Evolutionary conservation across 2,329 filamentous ascomycete species (phyloP).

Genomic region (Thielaviopsis punctulata): DNA sequence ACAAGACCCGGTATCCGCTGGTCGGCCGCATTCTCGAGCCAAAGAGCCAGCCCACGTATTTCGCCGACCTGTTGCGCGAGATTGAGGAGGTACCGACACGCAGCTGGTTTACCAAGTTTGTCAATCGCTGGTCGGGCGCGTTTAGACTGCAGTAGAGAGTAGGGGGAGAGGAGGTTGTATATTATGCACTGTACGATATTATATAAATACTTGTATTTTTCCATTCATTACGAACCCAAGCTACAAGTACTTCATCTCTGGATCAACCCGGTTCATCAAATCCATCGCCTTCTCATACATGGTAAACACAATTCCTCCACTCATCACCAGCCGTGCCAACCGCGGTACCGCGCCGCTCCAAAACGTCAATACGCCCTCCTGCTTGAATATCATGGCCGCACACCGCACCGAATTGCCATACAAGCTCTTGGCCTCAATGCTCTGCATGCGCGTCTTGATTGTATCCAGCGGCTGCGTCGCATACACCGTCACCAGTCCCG

Average conservation of each 20-base stretch:
- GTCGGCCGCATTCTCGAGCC: constrained; percentile 30
- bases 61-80: constrained; percentile 41
- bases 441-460: constrained; percentile 96
- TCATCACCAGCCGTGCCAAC: constrained; percentile 68
- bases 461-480: constrained; percentile 68
- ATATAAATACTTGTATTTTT: background rate
- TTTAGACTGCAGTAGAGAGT: constrained; percentile 34
- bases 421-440: constrained; percentile 59
- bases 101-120: constrained; percentile 32
- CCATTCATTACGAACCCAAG: background rate
- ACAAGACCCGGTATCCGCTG: constrained; percentile 22
- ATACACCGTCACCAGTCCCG: constrained; percentile 80
- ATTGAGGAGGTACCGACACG: constrained; percentile 45
- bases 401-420: constrained; percentile 86
- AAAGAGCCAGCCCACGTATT: constrained; percentile 47
- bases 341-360: constrained; percentile 88
- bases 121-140: constrained; percentile 39
- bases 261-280: constrained; percentile 61
- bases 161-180: background rate
- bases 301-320: constrained; percentile 92
- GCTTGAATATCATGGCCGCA: constrained; percentile 63
- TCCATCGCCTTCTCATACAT: constrained; percentile 99
- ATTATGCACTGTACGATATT: constrained; percentile 4
- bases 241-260: constrained; percentile 66
- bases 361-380: constrained; percentile 78